Base-by-base conservation (phyloP, 169 alveolate genomes). In the Plasmodium adleri region DNA sequence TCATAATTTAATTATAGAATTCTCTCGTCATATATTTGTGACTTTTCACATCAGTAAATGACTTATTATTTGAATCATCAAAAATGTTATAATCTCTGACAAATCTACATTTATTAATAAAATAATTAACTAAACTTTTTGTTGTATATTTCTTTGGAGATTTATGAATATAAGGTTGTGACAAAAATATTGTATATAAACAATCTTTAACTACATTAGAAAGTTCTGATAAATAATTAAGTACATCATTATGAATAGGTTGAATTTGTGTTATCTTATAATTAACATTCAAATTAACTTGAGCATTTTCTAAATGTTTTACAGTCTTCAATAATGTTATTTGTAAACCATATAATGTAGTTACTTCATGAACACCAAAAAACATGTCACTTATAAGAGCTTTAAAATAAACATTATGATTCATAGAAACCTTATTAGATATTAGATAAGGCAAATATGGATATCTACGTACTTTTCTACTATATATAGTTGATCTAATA, bases 131-230 rank as follows among this genome's bases (percentile, higher is more conserved):
- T 70, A 78, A 50, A 47, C 75, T 67, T 15, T 64, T 78, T 1
- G 89, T 78, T 13, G 68, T 13, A 24, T 78, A 78, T 59, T 78
- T 78, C 10, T 78, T 66, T 3, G 89, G 63, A 5, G 89, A 78
- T 22, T 78, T 78, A 17, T 78, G 89, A 64, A 78, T 52, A 58
- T 78, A 78, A 6, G 89, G 89, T 59, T 78, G 89, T 10, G 89
- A 78, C 12, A 78, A 71, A 71, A 78, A 50, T 20, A 67, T 58
- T 22, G 68, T 64, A 60, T 78, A 78, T 7, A 78, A 56, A 24
- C 89, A 78, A 2, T 54, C 76, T 49, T 66, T 78, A 15, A 78
- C 80, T 1, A 78, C 71, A 20, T 50, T 66, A 17, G 89, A 63
- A 13, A 78, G 67, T 22, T 78, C 89, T 15, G 76, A 10, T 1